Evolutionary conservation across 2,329 filamentous ascomycete genomes (phyloP).

Genomic region (Talaromyces atroroseus): DNA sequence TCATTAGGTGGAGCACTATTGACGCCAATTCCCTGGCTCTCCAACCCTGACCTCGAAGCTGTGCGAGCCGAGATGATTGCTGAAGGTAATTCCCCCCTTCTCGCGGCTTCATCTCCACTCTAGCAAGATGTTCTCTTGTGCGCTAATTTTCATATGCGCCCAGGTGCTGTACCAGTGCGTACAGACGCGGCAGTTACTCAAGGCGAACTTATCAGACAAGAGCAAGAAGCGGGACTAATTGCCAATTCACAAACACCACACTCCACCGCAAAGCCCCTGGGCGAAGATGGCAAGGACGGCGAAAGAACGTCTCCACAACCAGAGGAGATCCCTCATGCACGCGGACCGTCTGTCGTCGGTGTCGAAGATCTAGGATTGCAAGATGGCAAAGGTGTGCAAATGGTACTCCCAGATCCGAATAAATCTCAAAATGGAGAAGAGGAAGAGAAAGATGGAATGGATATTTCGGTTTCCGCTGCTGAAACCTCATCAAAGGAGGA

Average conservation of each 20-base stretch:
- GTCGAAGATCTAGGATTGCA: slow-evolving; percentile 82
- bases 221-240: slow-evolving; percentile 75
- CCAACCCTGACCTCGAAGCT: slow-evolving; percentile 27
- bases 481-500: slow-evolving; percentile 11
- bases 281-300: slow-evolving; percentile 21
- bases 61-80: slow-evolving; percentile 16
- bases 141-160: slow-evolving; percentile 17
- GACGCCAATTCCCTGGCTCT: slow-evolving; percentile 90
- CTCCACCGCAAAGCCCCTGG: slow-evolving; percentile 18
- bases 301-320: slow-evolving; percentile 26
- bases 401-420: slow-evolving; percentile 25
- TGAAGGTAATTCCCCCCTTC: slow-evolving; percentile 13
- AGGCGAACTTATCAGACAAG: slow-evolving; percentile 77
- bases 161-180: slow-evolving; percentile 32
- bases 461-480: slow-evolving; percentile 2
- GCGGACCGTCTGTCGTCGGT: slow-evolving; percentile 79
- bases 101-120: neutral
- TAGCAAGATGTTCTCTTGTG: neutral
- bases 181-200: slow-evolving; percentile 60
- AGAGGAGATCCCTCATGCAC: slow-evolving; percentile 65
- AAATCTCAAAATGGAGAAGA: slow-evolving; percentile 7
- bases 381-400: slow-evolving; percentile 43
- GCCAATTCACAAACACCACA: slow-evolving; percentile 47
- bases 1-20: slow-evolving; percentile 82
- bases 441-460: slow-evolving; percentile 11